Conservation (phyloP, 2,329 filamentous ascomycete species). For the Didymellaceae sp. region DNA sequence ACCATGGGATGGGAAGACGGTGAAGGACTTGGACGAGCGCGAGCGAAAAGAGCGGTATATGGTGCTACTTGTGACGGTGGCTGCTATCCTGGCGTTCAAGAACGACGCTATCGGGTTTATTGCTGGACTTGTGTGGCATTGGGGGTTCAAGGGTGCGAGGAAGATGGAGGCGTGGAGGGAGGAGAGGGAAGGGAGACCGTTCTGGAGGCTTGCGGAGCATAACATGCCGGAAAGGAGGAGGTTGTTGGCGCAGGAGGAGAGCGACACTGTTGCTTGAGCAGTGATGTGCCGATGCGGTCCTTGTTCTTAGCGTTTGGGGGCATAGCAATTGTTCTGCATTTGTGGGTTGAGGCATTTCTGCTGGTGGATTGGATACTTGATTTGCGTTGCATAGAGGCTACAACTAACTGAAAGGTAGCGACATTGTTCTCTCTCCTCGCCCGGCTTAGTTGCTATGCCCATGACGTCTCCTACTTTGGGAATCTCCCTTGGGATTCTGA, state of each 20-base stretch:
- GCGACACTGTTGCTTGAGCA: slow-evolving; percentile 35
- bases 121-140: slow-evolving; percentile 81
- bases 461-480: too few species aligned
- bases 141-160: slow-evolving; percentile 59
- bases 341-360: background rate
- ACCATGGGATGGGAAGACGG: slow-evolving; percentile 50
- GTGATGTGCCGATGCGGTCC: background rate
- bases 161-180: slow-evolving; percentile 35
- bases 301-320: slow-evolving; percentile 1
- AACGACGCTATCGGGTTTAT: slow-evolving; percentile 90
- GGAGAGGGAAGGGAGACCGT: slow-evolving; percentile 19
- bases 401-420: background rate
- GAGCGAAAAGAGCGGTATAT: slow-evolving; percentile 80
- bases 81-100: slow-evolving; percentile 80
- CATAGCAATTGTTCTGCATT: slow-evolving; percentile 8
- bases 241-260: slow-evolving; percentile 37
- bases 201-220: slow-evolving; percentile 35
- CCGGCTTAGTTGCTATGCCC: too few species aligned
- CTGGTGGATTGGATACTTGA: background rate
- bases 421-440: too few species aligned
- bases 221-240: slow-evolving; percentile 28
- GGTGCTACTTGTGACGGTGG: slow-evolving; percentile 88
- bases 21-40: slow-evolving; percentile 65
- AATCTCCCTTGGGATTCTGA: too few species aligned
- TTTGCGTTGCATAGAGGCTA: background rate